Evolutionary conservation across 306 rosid genomes (phyloP), one percentile per base, ranked within the genome.

Genomic region (Sphenostylis stenocarpa): DNA sequence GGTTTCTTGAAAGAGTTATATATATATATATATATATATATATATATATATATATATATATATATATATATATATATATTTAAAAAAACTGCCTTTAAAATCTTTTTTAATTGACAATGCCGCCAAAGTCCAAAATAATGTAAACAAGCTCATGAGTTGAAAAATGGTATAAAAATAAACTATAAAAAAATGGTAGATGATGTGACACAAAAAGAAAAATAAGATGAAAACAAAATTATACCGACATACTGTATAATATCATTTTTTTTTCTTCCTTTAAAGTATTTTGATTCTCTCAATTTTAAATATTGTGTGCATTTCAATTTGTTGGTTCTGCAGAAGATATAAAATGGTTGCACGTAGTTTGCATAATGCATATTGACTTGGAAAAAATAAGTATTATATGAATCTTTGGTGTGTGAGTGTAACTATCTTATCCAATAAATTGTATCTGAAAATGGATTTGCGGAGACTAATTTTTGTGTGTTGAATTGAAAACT

Each of bases 241-340:
- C 34, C 34, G 4, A 31, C 5, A 31, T 31, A 31, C 5, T 31
- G 4, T 31, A 38, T 2, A 7, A 36, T 36, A 36, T 36, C 41
- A 36, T 36, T 1, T 36, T 7, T 36, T 36, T n/a, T n/a, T n/a
- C n/a, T 36, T 9, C 3, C 41, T 36, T 36, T 1, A 36, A 36
- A 36, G 41, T 36, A 2, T 36, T 36, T 36, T 36, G 41, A 8
- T 36, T 36, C 12, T 8, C 41, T 36, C 8, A 36, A 7, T 7
- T n/a, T n/a, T 58, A 48, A 41, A 75, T 75, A 73, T 33, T 76
- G 6, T 38, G 67, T 60, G 55, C 73, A 69, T 28, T 81, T 69
- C n/a, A 43, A 44, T 70, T 31, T 63, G 70, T 45, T 76, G 68
- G 20, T 57, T 70, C 66, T 41, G 78, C 70, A 29, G 4, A 29